A percentile compares a stretch with the other conserved stretches of the same genome.
These are phyloP conservation scores for Triticum turgidum DNA, from an alignment of 176 grass and related monocot genomes.

Conservation along the genomic window DNA sequence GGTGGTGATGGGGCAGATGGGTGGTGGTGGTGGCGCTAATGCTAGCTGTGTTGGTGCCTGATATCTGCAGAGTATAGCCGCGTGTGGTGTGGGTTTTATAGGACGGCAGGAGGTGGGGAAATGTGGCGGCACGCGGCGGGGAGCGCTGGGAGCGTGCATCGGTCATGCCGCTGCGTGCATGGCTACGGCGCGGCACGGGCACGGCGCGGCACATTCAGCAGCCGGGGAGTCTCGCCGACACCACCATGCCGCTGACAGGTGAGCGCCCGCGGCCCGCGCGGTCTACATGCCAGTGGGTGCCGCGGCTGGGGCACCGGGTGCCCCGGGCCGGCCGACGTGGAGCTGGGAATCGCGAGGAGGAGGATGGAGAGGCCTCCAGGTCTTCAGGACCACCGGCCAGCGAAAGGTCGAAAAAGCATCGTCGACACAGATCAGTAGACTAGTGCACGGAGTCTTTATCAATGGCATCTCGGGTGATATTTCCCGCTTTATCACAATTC, in stretches of 20 bases:
- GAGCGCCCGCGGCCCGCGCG: slow-evolving; percentile 2
- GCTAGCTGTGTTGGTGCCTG: slow-evolving; percentile 29
- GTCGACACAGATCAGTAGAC: background rate
- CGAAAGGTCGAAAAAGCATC: background rate
- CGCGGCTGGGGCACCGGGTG: background rate
- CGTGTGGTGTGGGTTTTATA: slow-evolving; percentile 49
- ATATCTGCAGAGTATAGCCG: slow-evolving; percentile 29
- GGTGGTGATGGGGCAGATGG: background rate
- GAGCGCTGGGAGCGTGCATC: slow-evolving; percentile 30
- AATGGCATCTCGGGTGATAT: slow-evolving; percentile 11
- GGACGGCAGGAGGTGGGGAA: slow-evolving; percentile 17
- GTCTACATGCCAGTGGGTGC: slow-evolving; percentile 17
- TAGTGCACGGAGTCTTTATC: background rate
- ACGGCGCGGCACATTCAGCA: background rate
- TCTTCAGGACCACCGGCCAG: background rate
- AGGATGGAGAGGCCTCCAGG: background rate
- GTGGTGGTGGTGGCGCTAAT: slow-evolving; percentile 3
- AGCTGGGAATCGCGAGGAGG: background rate
- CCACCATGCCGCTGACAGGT: slow-evolving; percentile 10
- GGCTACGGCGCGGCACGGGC: slow-evolving; percentile 16
- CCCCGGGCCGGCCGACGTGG: slow-evolving; percentile 20
- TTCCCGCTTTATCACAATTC: slow-evolving; percentile 4
- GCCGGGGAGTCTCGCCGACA: background rate
- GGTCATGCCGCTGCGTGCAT: slow-evolving; percentile 38
- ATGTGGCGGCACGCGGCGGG: slow-evolving; percentile 46